Percentiles rank a stretch among this genome's conserved stretches.
Evolutionary conservation across 352 stramenopile species (phyloP).

Genomic region (Phytopythium mirpurense): DNA sequence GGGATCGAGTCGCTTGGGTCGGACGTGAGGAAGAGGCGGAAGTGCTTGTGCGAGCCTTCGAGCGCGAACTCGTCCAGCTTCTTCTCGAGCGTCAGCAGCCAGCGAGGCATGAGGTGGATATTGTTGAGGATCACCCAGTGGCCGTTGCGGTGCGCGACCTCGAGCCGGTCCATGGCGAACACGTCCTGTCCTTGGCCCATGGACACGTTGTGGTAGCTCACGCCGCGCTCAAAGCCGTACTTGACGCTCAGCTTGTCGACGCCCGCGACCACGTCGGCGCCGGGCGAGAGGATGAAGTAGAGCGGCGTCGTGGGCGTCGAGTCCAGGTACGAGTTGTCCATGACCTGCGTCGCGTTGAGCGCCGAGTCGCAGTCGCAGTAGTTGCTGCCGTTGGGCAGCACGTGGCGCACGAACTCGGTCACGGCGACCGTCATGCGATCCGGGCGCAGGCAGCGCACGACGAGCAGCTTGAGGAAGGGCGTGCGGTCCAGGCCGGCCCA

Average conservation of each 20-base stretch:
- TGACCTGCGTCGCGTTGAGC: conserved; percentile 93
- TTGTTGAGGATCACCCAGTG: conserved; percentile 99
- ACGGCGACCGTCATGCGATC: conserved; percentile 94
- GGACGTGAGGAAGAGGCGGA: conserved; percentile 93
- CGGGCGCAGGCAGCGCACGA: conserved; percentile 91
- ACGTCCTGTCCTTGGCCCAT: conserved; percentile 97
- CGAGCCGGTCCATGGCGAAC: conserved; percentile 93
- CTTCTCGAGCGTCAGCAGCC: conserved; percentile 95
- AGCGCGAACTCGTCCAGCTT: conserved; percentile 95
- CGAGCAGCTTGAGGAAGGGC: conserved; percentile 96
- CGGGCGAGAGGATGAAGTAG: conserved; percentile 96
- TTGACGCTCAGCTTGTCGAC: conserved; percentile 94
- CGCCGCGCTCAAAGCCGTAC: conserved; percentile 94
- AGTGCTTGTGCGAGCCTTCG: conserved; percentile 92
- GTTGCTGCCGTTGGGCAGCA: conserved; percentile 90
- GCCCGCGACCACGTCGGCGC: conserved; percentile 93
- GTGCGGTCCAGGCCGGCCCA: conserved; percentile 94
- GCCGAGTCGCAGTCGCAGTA: conserved; percentile 97
- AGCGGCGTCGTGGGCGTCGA: conserved; percentile 94
- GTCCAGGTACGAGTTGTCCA: conserved; percentile 94
- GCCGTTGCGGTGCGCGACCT: conserved; percentile 93
- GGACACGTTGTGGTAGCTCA: conserved; percentile 97
- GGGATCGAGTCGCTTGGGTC: conserved; percentile 93
- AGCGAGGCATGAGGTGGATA: conserved; percentile 96
- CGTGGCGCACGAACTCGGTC: conserved; percentile 93